These are phyloP conservation scores for Nicotiana attenuata DNA, from an alignment of 257 asterid species.

Conservation along the genomic window DNA sequence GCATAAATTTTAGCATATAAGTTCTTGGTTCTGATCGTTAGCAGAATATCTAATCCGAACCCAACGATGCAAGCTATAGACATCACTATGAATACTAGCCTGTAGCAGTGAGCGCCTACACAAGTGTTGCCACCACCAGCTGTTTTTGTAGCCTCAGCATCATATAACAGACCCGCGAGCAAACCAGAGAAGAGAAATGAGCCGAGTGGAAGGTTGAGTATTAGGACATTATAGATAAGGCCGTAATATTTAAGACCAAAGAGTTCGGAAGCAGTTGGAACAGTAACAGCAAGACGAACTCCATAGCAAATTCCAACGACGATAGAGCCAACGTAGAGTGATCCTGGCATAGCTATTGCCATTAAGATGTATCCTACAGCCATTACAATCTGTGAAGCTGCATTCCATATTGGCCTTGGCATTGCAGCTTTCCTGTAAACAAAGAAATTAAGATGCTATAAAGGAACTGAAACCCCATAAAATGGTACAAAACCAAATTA, in stretches of 20 bases:
- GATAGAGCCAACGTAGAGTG: conserved; percentile 39
- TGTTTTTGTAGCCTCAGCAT: conserved; percentile 27
- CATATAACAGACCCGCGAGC: conserved; percentile 38
- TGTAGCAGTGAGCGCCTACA: conserved; percentile 35
- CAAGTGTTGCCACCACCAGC: conserved; percentile 39
- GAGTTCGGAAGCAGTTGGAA: conserved; percentile 42
- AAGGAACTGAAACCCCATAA: no score
- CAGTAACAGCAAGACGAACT: conserved; percentile 38
- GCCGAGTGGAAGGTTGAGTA: conserved; percentile 42
- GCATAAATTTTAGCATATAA: conserved; percentile 30
- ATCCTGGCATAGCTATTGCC: conserved; percentile 45
- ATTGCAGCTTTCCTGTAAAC: conserved; percentile 35
- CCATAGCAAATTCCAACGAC: conserved; percentile 46
- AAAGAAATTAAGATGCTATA: neutral
- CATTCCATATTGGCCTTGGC: conserved; percentile 47
- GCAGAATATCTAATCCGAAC: conserved; percentile 28
- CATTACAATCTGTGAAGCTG: conserved; percentile 43
- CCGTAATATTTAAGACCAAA: conserved; percentile 46
- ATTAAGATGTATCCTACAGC: conserved; percentile 32
- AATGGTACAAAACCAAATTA: no score
- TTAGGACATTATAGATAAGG: conserved; percentile 36
- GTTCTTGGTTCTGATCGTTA: conserved; percentile 28
- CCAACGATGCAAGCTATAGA: conserved; percentile 37
- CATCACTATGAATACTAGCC: conserved; percentile 44
- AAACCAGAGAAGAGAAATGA: conserved; percentile 49